Evolutionary conservation across 2,329 filamentous ascomycete species (phyloP), one percentile per base, ranked within the genome.

Genomic region (Delphinella strobiligena): DNA sequence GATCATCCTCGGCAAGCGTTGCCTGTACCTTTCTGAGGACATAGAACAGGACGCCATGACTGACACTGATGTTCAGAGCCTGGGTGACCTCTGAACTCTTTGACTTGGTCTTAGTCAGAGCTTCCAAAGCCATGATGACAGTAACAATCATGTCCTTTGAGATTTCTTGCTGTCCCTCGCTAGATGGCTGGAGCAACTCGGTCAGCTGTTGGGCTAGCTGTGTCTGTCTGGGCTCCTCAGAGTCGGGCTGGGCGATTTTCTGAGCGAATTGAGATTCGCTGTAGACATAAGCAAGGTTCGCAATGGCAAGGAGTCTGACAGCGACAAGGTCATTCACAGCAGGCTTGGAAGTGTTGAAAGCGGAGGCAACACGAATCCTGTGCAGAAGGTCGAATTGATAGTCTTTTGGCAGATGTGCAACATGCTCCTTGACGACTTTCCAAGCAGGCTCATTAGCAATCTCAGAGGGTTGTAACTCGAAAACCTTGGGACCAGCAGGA

Each of bases 31-130:
- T 95, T 41, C 89, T 77, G 36, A 94, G 81, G 49, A 95, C 75
- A 54, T 95, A 96, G 49, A 96, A 81, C 33, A 99, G 71, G 19
- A 96, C 82, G 11, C 91, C 93, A 52, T 98, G 93, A 52, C 93
- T 96, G 29, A 96, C 89, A 50, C 89, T 94, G 39, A 93, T 85
- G 53, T 87, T 93, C 31, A 99, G 67, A n/a, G 91, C 87, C 31
- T 85, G 79, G 47, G 87, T 79, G 17, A 98, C 81, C 56, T 98
- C 91, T 24, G 77, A 67, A 19, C 80, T 75, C 54, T 86, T 88
- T 41, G 72, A 66, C 51, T 82, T 80, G 55, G 85, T 85, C 54
- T 78, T 82, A 5, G 84, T 78, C 41, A 98, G 70, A n/a, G 85
- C 83, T 56, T 95, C 87, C 37, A 99, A 68, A 1, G 89, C 74